phyloP scores from a whole-genome alignment of 2,329 filamentous ascomycete species.

The Aureobasidium sp. region DNA sequence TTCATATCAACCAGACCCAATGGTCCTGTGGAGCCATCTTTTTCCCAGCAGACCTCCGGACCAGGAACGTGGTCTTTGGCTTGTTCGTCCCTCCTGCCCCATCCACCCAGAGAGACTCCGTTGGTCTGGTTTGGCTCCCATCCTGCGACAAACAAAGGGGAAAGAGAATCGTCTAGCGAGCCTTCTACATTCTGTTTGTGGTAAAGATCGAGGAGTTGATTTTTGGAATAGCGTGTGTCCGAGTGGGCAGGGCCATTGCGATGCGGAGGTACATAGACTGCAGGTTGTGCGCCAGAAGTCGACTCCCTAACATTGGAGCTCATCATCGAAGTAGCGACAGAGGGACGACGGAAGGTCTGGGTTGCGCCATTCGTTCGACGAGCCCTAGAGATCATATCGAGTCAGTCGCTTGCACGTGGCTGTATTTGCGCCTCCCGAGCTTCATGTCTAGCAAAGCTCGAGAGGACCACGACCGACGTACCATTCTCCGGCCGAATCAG shows the following conservation, averaged over 20 bases:
- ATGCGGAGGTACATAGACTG: conserved; percentile 55
- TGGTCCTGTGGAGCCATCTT: conserved; percentile 60
- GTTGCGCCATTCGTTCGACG: conserved; percentile 60
- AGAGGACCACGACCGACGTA: conserved; percentile 27
- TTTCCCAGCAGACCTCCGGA: conserved; percentile 89
- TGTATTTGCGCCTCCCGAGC: conserved; percentile 14
- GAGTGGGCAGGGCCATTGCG: conserved; percentile 48
- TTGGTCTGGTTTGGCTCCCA: conserved; percentile 75
- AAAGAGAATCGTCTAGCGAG: conserved; percentile 57
- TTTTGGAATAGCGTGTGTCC: conserved; percentile 65
- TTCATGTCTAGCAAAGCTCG: conserved; percentile 5
- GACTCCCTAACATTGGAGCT: conserved; percentile 32
- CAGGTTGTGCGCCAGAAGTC: conserved; percentile 25
- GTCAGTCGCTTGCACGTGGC: conserved; percentile 7
- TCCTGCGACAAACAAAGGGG: conserved; percentile 62
- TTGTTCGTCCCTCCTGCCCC: conserved; percentile 67
- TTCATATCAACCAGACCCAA: conserved; percentile 67
- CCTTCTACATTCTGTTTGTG: conserved; percentile 52
- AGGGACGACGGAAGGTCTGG: conserved; percentile 60
- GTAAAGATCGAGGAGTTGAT: conserved; percentile 71
- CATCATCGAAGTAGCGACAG: conserved; percentile 49
- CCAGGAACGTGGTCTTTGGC: conserved; percentile 65
- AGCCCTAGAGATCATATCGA: conserved; percentile 40
- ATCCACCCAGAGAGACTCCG: conserved; percentile 51
- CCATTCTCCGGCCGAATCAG: conserved; percentile 40